A percentile compares a stretch with the other conserved stretches of the same genome.
Conservation (phyloP, 2,329 filamentous ascomycete genomes). For the Penicillium expansum region DNA sequence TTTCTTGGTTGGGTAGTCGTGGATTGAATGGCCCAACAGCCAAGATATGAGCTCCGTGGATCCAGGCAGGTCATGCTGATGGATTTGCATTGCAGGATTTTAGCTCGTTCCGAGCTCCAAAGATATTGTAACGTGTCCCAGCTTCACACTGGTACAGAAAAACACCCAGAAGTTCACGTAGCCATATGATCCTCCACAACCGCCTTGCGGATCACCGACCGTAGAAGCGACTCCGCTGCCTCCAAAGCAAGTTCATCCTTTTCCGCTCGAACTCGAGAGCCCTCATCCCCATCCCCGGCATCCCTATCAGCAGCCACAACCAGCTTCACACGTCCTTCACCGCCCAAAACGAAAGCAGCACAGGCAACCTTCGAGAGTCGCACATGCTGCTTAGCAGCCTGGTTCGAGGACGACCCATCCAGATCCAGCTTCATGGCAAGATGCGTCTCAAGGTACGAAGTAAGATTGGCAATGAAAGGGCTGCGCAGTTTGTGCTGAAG, state of each 20-base stretch:
- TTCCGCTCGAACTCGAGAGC: slow-evolving; percentile 1
- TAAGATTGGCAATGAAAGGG: slow-evolving; percentile 25
- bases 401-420: slow-evolving; percentile 12
- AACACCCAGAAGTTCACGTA: slow-evolving; percentile 10
- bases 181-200: slow-evolving; percentile 18
- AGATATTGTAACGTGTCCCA: background rate
- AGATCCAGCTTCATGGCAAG: slow-evolving; percentile 42
- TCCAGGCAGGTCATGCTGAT: background rate
- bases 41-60: background rate
- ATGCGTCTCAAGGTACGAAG: slow-evolving; percentile 38
- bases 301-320: slow-evolving; percentile 27
- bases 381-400: slow-evolving; percentile 26
- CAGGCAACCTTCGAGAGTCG: slow-evolving; percentile 40
- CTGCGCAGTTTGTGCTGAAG: slow-evolving; percentile 13
- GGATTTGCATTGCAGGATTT: background rate
- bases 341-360: slow-evolving; percentile 39
- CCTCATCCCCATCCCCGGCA: slow-evolving; percentile 13
- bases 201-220: slow-evolving; percentile 31
- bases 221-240: slow-evolving; percentile 35
- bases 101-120: background rate
- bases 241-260: slow-evolving; percentile 20
- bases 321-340: slow-evolving; percentile 41
- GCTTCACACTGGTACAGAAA: background rate
- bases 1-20: background rate
- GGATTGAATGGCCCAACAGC: background rate